Evolutionary conservation across 1,284 basidiomycete species (phyloP).

Genomic region (Golubevia sp.): DNA sequence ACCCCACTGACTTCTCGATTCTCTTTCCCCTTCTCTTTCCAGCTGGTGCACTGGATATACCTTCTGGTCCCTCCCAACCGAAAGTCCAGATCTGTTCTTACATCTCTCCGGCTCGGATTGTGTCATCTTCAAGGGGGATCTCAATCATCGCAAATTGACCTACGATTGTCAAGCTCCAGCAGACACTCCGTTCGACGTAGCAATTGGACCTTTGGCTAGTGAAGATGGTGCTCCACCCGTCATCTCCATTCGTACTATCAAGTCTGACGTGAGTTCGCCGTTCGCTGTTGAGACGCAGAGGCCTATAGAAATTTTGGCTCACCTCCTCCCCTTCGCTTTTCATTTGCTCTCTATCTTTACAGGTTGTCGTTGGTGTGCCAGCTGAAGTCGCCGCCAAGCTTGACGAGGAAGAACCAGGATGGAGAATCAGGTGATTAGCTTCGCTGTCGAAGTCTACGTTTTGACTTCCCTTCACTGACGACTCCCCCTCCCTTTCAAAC

Average conservation of each 20-base stretch:
- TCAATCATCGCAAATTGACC: conserved; percentile 62
- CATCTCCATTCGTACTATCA: conserved; percentile 54
- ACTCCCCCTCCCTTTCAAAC: not conserved
- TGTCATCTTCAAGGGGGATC: conserved; percentile 86
- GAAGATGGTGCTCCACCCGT: conserved; percentile 86
- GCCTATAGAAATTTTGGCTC: too few relatives aligned
- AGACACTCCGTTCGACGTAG: conserved; percentile 84
- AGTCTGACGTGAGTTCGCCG: conserved; percentile 30
- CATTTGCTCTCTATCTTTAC: conserved; percentile 11
- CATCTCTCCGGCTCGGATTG: conserved; percentile 87
- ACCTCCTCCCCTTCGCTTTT: too few relatives aligned
- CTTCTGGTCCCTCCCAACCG: conserved; percentile 82
- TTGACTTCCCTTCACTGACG: conserved; percentile 4
- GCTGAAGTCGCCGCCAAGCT: conserved; percentile 74
- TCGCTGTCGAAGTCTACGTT: not conserved
- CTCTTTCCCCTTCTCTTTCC: too few relatives aligned
- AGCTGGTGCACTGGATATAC: conserved; percentile 18
- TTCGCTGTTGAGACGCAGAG: conserved; percentile 82
- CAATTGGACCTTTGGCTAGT: conserved; percentile 90
- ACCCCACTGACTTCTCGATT: too few relatives aligned
- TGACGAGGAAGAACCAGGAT: conserved; percentile 86
- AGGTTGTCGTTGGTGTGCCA: conserved; percentile 69
- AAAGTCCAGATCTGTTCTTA: conserved; percentile 91
- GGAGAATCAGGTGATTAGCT: conserved; percentile 77
- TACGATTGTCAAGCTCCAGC: conserved; percentile 92